These are phyloP conservation scores for Coniochaeta sp. DNA, from an alignment of 2,329 filamentous ascomycete genomes.

Conservation along the genomic window DNA sequence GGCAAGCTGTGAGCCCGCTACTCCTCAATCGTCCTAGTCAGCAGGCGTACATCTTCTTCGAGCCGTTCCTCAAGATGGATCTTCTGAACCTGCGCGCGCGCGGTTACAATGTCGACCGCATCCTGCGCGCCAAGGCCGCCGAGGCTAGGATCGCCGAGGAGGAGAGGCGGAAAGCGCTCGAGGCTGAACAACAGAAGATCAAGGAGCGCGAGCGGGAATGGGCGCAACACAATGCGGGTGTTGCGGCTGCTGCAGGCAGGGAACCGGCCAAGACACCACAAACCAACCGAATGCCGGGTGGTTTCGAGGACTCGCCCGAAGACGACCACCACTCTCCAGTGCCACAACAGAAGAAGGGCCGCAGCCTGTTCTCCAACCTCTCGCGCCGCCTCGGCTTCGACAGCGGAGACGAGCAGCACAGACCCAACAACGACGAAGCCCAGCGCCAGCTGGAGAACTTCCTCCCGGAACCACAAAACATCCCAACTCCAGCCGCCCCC, in stretches of 20 bases:
- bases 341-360: constrained; percentile 32
- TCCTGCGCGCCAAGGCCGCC: constrained; percentile 78
- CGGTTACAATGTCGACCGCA: constrained; percentile 95
- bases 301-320: constrained; percentile 62
- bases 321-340: constrained; percentile 24
- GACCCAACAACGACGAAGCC: constrained; percentile 16
- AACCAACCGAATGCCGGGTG: constrained; percentile 60
- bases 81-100: constrained; percentile 74
- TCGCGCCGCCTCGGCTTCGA: constrained; percentile 64
- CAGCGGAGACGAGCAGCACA: constrained; percentile 26
- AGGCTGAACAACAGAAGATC: constrained; percentile 64
- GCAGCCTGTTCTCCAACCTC: constrained; percentile 59
- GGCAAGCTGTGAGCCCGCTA: constrained; percentile 75
- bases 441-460: constrained; percentile 38
- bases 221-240: constrained; percentile 35
- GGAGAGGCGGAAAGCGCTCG: constrained; percentile 66
- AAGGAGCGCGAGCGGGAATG: constrained; percentile 46
- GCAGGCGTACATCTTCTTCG: constrained; percentile 82
- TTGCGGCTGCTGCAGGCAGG: constrained; percentile 28
- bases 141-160: constrained; percentile 84
- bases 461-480: constrained; percentile 22
- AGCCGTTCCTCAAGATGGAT: constrained; percentile 82
- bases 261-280: constrained; percentile 33
- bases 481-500: neutral
- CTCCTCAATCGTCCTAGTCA: constrained; percentile 78